Evolutionary conservation across 1,139 yeast genomes (phyloP).

Genomic region (Blastobotrys capitulatus): DNA sequence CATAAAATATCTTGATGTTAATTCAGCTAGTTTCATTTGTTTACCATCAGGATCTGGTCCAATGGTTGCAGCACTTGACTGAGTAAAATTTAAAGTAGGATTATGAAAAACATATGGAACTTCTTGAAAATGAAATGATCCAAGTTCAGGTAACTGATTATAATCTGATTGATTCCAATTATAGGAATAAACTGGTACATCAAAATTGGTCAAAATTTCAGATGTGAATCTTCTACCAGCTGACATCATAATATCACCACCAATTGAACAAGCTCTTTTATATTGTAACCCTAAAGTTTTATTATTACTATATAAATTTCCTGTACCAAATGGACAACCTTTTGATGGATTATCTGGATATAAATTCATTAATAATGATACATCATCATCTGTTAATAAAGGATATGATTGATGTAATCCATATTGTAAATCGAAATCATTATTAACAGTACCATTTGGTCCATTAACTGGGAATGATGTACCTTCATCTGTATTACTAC

Average conservation of each 20-base stretch:
- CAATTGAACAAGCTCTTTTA: conserved; percentile 14
- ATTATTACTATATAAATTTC: neutral
- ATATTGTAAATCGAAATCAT: conserved; percentile 12
- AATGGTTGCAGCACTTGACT: conserved; percentile 1
- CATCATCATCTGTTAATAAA: neutral
- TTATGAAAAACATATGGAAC: conserved; percentile 25
- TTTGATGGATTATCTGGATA: conserved; percentile 17
- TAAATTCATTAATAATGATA: conserved; percentile 5
- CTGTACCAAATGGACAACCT: conserved; percentile 24
- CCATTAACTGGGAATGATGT: conserved; percentile 13
- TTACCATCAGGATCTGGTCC: conserved; percentile 11
- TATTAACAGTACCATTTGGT: conserved; percentile 11
- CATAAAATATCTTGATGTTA: conserved; percentile 11
- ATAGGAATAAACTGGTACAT: conserved; percentile 17
- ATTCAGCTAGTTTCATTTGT: conserved; percentile 1
- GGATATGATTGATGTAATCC: conserved; percentile 4
- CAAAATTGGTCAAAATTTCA: neutral
- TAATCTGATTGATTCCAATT: conserved; percentile 20
- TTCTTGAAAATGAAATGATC: conserved; percentile 23
- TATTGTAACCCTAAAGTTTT: conserved; percentile 9
- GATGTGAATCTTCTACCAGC: conserved; percentile 14
- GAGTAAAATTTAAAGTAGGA: neutral
- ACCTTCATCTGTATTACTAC: conserved; percentile 24
- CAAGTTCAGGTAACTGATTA: conserved; percentile 2
- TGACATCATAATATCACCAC: conserved; percentile 18